These are phyloP conservation scores for Halenospora varia DNA, from an alignment of 495 filamentous ascomycete species.

Conservation along the genomic window DNA sequence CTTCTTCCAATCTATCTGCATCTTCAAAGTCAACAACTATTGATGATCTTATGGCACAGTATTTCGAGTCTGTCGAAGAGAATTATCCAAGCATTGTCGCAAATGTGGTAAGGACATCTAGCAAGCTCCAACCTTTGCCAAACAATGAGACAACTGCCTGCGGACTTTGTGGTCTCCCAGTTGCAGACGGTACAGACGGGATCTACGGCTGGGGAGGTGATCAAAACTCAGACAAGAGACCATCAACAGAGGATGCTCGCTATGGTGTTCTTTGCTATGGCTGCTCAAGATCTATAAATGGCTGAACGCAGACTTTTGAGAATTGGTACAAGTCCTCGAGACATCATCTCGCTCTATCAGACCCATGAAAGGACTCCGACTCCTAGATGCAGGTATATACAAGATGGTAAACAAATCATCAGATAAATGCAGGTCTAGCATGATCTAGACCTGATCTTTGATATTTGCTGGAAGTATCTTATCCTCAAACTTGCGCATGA, in stretches of 20 bases:
- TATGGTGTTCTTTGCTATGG: slow-evolving; percentile 49
- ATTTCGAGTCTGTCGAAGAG: slow-evolving; percentile 81
- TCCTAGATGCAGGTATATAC: slow-evolving; percentile 20
- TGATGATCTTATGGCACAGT: slow-evolving; percentile 83
- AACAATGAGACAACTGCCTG: slow-evolving; percentile 24
- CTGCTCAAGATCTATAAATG: slow-evolving; percentile 46
- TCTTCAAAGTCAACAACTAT: slow-evolving; percentile 78
- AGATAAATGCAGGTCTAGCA: background rate
- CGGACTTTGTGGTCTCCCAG: slow-evolving; percentile 47
- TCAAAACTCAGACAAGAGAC: slow-evolving; percentile 25
- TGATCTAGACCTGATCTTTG: slow-evolving; percentile 15
- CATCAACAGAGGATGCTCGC: slow-evolving; percentile 1
- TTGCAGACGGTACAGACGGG: slow-evolving; percentile 34
- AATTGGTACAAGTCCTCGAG: background rate
- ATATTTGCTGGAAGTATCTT: slow-evolving; percentile 43
- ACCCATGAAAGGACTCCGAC: slow-evolving; percentile 1
- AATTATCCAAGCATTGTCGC: slow-evolving; percentile 89
- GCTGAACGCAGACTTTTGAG: slow-evolving; percentile 10
- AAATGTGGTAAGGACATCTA: slow-evolving; percentile 86
- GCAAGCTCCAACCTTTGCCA: slow-evolving; percentile 56
- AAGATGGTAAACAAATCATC: slow-evolving; percentile 13
- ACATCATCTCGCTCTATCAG: background rate
- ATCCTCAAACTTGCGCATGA: slow-evolving; percentile 73
- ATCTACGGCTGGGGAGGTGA: slow-evolving; percentile 36
- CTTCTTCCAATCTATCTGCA: slow-evolving; percentile 39